phyloP scores from a whole-genome alignment of 202 grass and related monocot species.

The Tripidium arundinaceum region DNA sequence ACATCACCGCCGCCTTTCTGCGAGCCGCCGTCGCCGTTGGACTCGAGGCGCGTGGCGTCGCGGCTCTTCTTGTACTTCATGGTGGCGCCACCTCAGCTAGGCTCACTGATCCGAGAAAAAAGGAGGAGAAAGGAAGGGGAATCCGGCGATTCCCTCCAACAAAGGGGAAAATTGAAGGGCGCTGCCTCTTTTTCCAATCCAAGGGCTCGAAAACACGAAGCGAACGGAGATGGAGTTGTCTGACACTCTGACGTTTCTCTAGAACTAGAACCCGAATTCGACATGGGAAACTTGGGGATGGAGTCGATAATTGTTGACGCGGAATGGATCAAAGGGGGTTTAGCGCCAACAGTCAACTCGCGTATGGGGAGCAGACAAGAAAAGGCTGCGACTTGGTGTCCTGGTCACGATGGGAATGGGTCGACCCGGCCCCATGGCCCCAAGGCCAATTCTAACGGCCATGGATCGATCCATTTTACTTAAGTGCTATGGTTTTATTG shows the following conservation, averaged over 20 bases:
- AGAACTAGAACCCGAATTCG: neutral
- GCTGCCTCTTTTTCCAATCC: neutral
- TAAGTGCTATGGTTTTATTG: too few species aligned
- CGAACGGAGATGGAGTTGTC: neutral
- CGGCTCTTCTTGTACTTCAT: slow-evolving; percentile 28
- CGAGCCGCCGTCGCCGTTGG: neutral
- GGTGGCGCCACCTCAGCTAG: neutral
- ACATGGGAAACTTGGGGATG: neutral
- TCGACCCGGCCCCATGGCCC: too few species aligned
- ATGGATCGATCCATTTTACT: too few species aligned
- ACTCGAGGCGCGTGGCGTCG: neutral
- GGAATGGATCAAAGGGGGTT: neutral
- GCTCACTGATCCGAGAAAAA: neutral
- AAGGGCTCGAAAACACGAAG: neutral
- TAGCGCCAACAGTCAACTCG: neutral
- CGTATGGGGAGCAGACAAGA: neutral
- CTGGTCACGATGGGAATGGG: too few species aligned
- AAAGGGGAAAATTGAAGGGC: neutral
- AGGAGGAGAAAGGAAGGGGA: neutral
- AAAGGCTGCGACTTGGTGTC: neutral
- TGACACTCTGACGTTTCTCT: neutral
- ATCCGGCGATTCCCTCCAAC: neutral
- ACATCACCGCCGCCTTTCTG: neutral
- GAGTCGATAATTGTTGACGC: too few species aligned
- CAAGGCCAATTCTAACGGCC: too few species aligned